Percentiles rank a stretch among this genome's conserved stretches.
Evolutionary conservation across 169 alveolate genomes (phyloP).

Genomic region (Toxoplasma gondii): DNA sequence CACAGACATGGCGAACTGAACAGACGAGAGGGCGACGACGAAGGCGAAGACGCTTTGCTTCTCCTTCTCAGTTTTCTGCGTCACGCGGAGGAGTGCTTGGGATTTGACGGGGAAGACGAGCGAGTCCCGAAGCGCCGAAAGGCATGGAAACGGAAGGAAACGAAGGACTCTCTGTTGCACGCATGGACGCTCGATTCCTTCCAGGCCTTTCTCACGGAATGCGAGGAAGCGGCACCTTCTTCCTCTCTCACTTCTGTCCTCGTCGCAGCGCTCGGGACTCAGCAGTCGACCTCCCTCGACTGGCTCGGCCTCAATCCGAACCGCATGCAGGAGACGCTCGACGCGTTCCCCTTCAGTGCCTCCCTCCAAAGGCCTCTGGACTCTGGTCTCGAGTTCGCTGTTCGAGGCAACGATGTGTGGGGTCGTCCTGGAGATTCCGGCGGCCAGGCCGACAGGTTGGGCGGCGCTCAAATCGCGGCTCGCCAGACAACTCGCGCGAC

Average conservation of each 20-base stretch:
- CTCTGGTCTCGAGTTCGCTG: too few species aligned
- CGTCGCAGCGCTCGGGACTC: neutral
- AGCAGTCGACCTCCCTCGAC: neutral
- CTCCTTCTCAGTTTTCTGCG: constrained; percentile 14
- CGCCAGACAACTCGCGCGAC: too few species aligned
- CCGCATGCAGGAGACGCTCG: constrained; percentile 11
- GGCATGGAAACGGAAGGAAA: neutral
- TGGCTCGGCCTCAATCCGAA: neutral
- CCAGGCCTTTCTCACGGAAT: neutral
- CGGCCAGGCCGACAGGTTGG: too few species aligned
- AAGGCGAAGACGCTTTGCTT: neutral
- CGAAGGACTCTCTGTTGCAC: neutral
- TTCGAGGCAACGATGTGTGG: too few species aligned
- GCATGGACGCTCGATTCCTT: neutral
- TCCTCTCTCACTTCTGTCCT: neutral
- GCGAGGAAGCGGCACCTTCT: neutral
- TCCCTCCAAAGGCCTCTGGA: neutral
- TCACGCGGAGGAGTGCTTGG: neutral
- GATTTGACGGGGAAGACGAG: neutral
- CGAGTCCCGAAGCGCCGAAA: neutral
- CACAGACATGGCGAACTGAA: neutral
- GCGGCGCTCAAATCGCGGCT: too few species aligned
- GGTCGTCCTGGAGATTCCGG: too few species aligned
- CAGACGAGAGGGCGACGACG: neutral
- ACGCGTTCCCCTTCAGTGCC: neutral